phyloP scores from a whole-genome alignment of 2,329 filamentous ascomycete species.

The Botrytis elliptica region DNA sequence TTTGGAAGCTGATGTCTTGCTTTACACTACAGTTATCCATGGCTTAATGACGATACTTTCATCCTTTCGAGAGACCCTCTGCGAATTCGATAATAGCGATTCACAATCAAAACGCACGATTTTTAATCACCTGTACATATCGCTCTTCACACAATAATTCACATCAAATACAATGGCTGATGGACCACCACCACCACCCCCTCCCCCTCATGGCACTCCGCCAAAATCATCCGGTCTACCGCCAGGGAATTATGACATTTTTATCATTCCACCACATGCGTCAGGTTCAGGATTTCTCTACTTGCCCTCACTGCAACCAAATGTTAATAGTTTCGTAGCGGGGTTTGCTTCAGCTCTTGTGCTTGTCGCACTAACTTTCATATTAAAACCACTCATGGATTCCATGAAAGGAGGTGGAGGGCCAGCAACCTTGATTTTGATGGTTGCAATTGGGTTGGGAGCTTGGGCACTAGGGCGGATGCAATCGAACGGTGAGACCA shows the following conservation, averaged over 20 bases:
- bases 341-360: slow-evolving; percentile 77
- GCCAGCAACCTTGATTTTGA: slow-evolving; percentile 68
- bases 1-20: slow-evolving; percentile 11
- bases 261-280: slow-evolving; percentile 91
- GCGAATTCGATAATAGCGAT: not conserved
- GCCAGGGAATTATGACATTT: slow-evolving; percentile 92
- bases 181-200: slow-evolving; percentile 63
- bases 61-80: slow-evolving; percentile 9
- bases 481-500: slow-evolving; percentile 48
- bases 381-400: slow-evolving; percentile 69
- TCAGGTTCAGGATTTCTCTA: slow-evolving; percentile 88
- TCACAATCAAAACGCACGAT: not conserved
- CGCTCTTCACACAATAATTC: not conserved
- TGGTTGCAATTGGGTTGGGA: slow-evolving; percentile 70
- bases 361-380: slow-evolving; percentile 69
- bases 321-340: slow-evolving; percentile 86
- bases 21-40: slow-evolving; percentile 2
- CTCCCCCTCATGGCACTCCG: slow-evolving; percentile 80
- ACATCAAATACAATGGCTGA: slow-evolving; percentile 19
- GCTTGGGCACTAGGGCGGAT: slow-evolving; percentile 75
- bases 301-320: slow-evolving; percentile 82
- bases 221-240: slow-evolving; percentile 73
- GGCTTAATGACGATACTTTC: not conserved
- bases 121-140: slow-evolving; percentile 10
- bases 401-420: slow-evolving; percentile 69